Percentiles rank a stretch among this genome's conserved stretches.
Evolutionary conservation across 2,329 filamentous ascomycete genomes (phyloP).

Genomic region (Paecilomyces sp.): DNA sequence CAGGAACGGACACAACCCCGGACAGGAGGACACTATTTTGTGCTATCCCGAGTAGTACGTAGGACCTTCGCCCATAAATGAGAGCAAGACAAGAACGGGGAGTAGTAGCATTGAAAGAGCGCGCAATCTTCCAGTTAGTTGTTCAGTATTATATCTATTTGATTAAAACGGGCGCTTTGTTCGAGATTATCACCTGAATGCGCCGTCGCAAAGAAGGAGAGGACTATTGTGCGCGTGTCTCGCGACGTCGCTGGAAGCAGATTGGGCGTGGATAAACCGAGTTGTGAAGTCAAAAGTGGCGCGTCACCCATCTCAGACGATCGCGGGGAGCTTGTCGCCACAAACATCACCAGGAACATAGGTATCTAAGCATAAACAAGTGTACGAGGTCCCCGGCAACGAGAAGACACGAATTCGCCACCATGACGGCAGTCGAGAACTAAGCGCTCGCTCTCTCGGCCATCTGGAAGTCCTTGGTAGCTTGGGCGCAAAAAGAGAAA

Average conservation of each 20-base stretch:
- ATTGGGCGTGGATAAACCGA: background rate
- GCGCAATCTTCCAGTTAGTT: background rate
- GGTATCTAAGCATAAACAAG: background rate
- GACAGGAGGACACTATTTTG: background rate
- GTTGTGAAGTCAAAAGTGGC: background rate
- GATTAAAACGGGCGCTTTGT: background rate
- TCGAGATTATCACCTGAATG: background rate
- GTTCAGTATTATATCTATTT: background rate
- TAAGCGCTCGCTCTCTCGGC: background rate
- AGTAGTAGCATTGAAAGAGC: background rate
- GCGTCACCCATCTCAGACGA: background rate
- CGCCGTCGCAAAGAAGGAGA: background rate
- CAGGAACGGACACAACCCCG: constrained; percentile 3
- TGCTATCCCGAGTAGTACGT: background rate
- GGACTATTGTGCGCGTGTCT: background rate
- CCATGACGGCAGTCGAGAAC: background rate
- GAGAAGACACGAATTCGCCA: background rate
- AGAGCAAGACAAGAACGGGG: background rate
- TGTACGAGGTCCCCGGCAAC: background rate
- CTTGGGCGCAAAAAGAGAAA: background rate
- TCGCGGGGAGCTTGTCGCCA: background rate
- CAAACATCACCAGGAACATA: background rate
- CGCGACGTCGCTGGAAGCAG: background rate
- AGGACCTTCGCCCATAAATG: background rate
- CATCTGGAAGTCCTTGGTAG: background rate